Base-by-base conservation (phyloP, 148 eudicot genomes). In the Rhododendron mucronatum region DNA sequence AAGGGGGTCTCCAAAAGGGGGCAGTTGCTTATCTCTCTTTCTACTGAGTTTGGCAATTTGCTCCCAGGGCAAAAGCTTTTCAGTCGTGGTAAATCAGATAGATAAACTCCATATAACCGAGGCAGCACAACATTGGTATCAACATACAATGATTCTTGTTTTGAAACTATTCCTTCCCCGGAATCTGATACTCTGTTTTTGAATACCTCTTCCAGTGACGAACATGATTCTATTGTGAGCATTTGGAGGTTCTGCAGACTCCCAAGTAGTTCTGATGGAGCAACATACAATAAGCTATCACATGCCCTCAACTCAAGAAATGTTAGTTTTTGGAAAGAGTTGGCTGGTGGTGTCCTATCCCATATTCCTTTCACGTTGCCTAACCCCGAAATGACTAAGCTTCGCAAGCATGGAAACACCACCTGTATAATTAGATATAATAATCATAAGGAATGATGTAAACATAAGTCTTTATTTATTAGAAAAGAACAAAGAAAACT, bases 291-390 rank as follows among this genome's bases (percentile, higher is more conserved):
- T 74, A 74, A 74, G 15, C 14, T 16, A 1, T 33, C 0, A 15
- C 78, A 74, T 30, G 30, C 30, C 30, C 7, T 1, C 2, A 73
- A 39, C 0, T 4, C 0, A 0, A 74, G 6, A 3, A 0, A 0
- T 74, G 8, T 33, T 13, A 74, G 9, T 3, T 74, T 35, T 1
- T 74, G 37, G 10, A 74, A 74, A 35, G 78, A 74, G 41, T 11
- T 1, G 35, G 75, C 35, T 26, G 75, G 37, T 26, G 75, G 75
- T 10, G 75, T 69, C 33, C 16, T 28, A 26, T 69, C 26, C 75
- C 75, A 69, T 69, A 69, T 28, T 28, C 33, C 12, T 69, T 69
- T 28, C 37, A 69, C 26, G 14, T 26, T 69, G 4, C 33, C 33
- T 28, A 69, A n/a, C 14, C 16, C 0, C 15, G 0, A 0, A 8